These are phyloP conservation scores for Rhamnella rubrinervis DNA, from an alignment of 331 rosid species.

Conservation along the genomic window DNA sequence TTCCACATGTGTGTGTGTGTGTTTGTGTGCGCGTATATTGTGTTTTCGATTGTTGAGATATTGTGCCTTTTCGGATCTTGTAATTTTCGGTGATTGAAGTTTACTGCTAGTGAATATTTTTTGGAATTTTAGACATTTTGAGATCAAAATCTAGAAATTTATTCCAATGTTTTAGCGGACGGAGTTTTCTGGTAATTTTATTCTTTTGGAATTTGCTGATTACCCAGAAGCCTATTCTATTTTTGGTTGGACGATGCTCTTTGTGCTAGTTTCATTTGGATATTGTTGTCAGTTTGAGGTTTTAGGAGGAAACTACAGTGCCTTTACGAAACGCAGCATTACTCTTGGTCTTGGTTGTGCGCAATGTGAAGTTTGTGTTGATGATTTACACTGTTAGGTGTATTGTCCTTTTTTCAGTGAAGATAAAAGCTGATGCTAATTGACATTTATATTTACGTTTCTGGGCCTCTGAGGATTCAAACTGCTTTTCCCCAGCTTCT, in stretches of 20 bases:
- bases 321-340: too few relatives aligned
- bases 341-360: neutral
- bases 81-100: neutral
- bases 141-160: too few relatives aligned
- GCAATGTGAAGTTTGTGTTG: neutral
- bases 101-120: too few relatives aligned
- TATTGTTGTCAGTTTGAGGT: too few relatives aligned
- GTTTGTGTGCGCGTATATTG: neutral
- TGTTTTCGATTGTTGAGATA: slow-evolving; percentile 25
- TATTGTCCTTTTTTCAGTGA: neutral
- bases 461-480: neutral
- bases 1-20: neutral
- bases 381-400: neutral
- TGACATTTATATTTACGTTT: neutral
- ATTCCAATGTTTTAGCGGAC: too few relatives aligned
- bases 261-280: too few relatives aligned
- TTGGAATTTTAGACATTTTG: too few relatives aligned
- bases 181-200: too few relatives aligned
- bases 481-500: neutral
- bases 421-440: neutral
- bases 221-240: too few relatives aligned
- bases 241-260: too few relatives aligned
- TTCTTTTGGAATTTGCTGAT: too few relatives aligned
- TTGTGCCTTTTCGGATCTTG: neutral
- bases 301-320: too few relatives aligned